phyloP scores from a whole-genome alignment of 2,329 filamentous ascomycete species.

The Colletotrichum lini region DNA sequence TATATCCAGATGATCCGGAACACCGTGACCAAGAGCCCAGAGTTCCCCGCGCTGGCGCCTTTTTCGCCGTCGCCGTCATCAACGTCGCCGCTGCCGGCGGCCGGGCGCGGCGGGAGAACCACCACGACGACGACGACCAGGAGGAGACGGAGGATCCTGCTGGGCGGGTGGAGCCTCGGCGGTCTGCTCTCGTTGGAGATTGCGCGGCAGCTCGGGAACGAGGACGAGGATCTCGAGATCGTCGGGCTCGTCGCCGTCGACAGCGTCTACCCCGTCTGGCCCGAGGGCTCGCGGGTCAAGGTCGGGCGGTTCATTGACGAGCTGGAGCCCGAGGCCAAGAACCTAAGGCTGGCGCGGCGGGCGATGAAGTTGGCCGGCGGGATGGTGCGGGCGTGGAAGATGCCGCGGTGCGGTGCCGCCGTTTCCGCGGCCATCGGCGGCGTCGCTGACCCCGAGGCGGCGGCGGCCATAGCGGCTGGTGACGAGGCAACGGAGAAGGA shows the following conservation, averaged over 20 bases:
- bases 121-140: too few relatives aligned
- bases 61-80: conserved; percentile 31
- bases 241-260: conserved; percentile 69
- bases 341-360: conserved; percentile 52
- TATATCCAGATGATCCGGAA: conserved; percentile 64
- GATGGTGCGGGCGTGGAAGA: conserved; percentile 58
- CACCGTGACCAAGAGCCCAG: conserved; percentile 47
- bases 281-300: conserved; percentile 39
- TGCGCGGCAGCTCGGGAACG: conserved; percentile 56
- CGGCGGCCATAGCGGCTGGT: background rate
- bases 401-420: conserved; percentile 52
- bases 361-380: conserved; percentile 60
- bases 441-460: too few relatives aligned
- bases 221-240: conserved; percentile 53
- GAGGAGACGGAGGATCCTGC: conserved; percentile 55
- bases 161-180: conserved; percentile 71
- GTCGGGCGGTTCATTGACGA: conserved; percentile 38
- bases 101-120: conserved; percentile 41
- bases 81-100: conserved; percentile 26
- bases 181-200: conserved; percentile 67
- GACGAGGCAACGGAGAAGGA: conserved; percentile 1
- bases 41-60: conserved; percentile 31
- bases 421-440: background rate
- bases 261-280: conserved; percentile 57
- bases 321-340: conserved; percentile 52